phyloP scores from a whole-genome alignment of 2,329 filamentous ascomycete genomes.

The Ceratocystis albifundus region DNA sequence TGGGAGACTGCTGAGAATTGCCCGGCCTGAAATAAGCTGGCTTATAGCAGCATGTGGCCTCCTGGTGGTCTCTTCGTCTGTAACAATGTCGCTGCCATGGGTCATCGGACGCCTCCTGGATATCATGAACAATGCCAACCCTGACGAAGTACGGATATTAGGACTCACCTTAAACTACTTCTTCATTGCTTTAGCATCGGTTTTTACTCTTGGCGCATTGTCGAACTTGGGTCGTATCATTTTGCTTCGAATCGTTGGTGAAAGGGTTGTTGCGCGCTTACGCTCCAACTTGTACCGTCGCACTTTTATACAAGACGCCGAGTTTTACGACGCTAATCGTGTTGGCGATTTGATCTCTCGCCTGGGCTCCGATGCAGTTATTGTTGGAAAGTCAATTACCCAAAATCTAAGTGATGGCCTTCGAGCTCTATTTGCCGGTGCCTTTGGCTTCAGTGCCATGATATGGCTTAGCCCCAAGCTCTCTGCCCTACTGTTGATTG shows the following conservation, averaged over 20 bases:
- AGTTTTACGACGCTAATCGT: constrained; percentile 96
- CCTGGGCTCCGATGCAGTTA: constrained; percentile 89
- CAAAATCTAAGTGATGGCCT: constrained; percentile 97
- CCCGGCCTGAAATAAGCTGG: constrained; percentile 68
- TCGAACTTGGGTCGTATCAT: constrained; percentile 93
- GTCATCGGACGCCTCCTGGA: constrained; percentile 94
- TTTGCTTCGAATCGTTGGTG: constrained; percentile 83
- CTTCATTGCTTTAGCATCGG: constrained; percentile 63
- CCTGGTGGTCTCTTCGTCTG: constrained; percentile 75
- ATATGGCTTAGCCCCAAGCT: constrained; percentile 87
- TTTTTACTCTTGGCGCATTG: constrained; percentile 71
- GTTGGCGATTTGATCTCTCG: constrained; percentile 94
- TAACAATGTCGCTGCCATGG: constrained; percentile 94
- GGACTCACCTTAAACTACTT: constrained; percentile 79
- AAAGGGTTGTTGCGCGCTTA: constrained; percentile 82
- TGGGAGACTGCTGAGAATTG: constrained; percentile 79
- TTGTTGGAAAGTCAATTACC: constrained; percentile 96
- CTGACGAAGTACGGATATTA: constrained; percentile 59
- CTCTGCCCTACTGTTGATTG: constrained; percentile 71
- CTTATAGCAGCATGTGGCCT: constrained; percentile 71
- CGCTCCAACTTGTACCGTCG: constrained; percentile 80
- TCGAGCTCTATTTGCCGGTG: constrained; percentile 76
- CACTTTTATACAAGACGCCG: constrained; percentile 93
- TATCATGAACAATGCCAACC: constrained; percentile 58
- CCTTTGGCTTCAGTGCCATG: constrained; percentile 85